These are phyloP conservation scores for Fusarium verticillioides DNA, from an alignment of 2,329 filamentous ascomycete genomes.

Conservation along the genomic window DNA sequence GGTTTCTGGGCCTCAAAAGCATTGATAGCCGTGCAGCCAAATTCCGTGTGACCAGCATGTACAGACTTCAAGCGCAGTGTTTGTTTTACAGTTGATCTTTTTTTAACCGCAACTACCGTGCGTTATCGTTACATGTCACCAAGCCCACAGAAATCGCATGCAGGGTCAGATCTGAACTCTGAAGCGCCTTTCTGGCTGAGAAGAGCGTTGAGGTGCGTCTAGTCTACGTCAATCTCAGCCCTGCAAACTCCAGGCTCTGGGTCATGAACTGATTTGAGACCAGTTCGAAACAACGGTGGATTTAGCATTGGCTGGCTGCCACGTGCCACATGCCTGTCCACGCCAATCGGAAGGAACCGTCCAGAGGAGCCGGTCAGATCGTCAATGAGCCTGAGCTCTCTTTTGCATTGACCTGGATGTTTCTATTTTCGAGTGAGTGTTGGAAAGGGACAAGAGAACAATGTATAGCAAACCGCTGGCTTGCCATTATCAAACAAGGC, in stretches of 20 bases:
- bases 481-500: not conserved
- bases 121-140: slow-evolving; percentile 3
- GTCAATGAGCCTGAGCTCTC: slow-evolving; percentile 6
- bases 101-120: slow-evolving; percentile 1
- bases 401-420: not conserved
- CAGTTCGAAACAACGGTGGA: slow-evolving; percentile 40
- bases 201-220: slow-evolving; percentile 4
- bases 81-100: slow-evolving; percentile 10
- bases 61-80: slow-evolving; percentile 20
- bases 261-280: slow-evolving; percentile 42
- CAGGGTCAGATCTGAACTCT: slow-evolving; percentile 4
- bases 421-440: not conserved
- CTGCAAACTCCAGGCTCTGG: slow-evolving; percentile 14
- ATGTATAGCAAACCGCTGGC: not conserved
- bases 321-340: slow-evolving; percentile 38
- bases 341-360: slow-evolving; percentile 36
- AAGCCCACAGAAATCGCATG: slow-evolving; percentile 15
- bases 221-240: slow-evolving; percentile 22
- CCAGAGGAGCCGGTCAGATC: slow-evolving; percentile 3
- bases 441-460: not conserved
- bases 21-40: not conserved
- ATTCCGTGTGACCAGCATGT: slow-evolving; percentile 20
- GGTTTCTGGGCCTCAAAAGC: slow-evolving; percentile 10
- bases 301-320: slow-evolving; percentile 38
- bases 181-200: not conserved